Evolutionary conservation across 768 basidiomycete species (phyloP).

Genomic region (Mycena galopus): DNA sequence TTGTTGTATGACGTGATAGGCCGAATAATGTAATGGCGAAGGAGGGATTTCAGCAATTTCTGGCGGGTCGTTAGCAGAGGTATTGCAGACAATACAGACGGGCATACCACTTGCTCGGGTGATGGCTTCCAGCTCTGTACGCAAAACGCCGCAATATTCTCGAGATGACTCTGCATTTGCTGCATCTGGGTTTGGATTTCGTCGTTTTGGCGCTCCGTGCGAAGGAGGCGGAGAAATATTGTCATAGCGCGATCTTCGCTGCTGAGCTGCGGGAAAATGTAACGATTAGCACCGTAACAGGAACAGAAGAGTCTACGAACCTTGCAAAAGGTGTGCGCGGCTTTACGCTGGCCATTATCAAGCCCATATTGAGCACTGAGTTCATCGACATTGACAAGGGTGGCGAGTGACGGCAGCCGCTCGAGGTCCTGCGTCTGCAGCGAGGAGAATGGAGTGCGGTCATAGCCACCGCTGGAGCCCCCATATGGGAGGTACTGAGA

Average conservation of each 20-base stretch:
- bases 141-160: background rate
- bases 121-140: background rate
- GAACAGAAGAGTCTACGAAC: no score
- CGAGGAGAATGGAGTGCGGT: no score
- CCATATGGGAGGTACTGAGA: no score
- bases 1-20: background rate
- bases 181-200: background rate
- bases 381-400: no score
- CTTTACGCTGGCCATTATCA: no score
- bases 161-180: background rate
- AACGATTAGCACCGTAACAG: background rate
- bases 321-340: no score
- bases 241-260: background rate
- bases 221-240: no score
- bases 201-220: background rate
- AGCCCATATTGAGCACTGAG: no score
- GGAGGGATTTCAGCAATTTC: constrained; percentile 16
- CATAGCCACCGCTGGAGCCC: no score
- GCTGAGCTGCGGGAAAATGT: background rate
- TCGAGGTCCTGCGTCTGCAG: no score
- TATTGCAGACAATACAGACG: background rate
- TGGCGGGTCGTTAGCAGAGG: background rate
- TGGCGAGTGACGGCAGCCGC: no score
- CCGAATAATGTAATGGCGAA: no score
- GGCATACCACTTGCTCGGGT: background rate